These are phyloP conservation scores for Porcisia hertigi DNA, from an alignment of 208 protist genomes.

Conservation along the genomic window DNA sequence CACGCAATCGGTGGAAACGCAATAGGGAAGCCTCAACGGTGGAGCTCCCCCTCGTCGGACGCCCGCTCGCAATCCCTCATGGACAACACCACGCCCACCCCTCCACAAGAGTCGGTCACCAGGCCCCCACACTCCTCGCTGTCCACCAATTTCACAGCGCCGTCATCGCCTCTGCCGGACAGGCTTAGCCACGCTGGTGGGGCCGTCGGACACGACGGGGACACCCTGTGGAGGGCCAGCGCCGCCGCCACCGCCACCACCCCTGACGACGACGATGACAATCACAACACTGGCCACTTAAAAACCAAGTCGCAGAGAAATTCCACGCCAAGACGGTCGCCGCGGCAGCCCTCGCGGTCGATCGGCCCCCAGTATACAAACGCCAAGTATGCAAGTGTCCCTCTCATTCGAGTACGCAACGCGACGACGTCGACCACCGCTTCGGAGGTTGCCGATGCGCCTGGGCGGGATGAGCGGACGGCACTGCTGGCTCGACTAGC, in stretches of 20 bases:
- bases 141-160: background rate
- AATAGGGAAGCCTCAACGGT: background rate
- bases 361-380: background rate
- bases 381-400: background rate
- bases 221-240: background rate
- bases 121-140: background rate
- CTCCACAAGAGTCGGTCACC: background rate
- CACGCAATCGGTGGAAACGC: background rate
- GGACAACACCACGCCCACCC: background rate
- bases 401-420: background rate
- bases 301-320: background rate
- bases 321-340: too few relatives aligned
- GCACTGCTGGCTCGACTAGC: constrained; percentile 36
- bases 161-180: background rate
- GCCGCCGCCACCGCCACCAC: background rate
- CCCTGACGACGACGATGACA: background rate
- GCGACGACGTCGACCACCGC: background rate
- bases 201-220: background rate
- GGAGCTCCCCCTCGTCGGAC: background rate
- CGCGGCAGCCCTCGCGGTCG: background rate
- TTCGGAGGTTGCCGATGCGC: too few relatives aligned
- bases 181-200: background rate
- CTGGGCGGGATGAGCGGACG: constrained; percentile 18
- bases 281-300: background rate
- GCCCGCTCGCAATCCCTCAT: constrained; percentile 11